phyloP scores from a whole-genome alignment of 805 yeast genomes.

The Yamadazyma ubonensis region DNA sequence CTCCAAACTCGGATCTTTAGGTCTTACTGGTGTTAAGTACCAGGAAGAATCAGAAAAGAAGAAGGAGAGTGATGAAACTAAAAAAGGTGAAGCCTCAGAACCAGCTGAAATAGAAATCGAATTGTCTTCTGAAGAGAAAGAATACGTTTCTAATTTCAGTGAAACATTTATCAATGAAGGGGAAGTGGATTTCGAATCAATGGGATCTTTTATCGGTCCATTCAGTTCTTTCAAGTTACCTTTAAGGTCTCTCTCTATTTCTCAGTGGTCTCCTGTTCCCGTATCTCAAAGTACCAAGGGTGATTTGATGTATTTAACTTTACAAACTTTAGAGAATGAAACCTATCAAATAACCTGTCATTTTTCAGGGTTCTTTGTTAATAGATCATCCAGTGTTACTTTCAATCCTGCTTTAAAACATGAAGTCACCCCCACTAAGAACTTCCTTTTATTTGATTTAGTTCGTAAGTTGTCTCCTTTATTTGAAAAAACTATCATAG shows the following conservation, averaged over 20 bases:
- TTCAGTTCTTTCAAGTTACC: conserved; percentile 43
- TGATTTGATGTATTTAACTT: conserved; percentile 72
- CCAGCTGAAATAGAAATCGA: conserved; percentile 10
- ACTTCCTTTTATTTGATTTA: conserved; percentile 59
- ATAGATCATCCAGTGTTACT: conserved; percentile 60
- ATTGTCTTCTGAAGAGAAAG: conserved; percentile 7
- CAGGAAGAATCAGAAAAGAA: conserved; percentile 13
- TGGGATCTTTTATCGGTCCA: conserved; percentile 31
- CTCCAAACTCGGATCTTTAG: conserved; percentile 45
- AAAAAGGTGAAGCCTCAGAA: conserved; percentile 14
- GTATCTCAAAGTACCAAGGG: conserved; percentile 62
- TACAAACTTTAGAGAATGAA: conserved; percentile 80
- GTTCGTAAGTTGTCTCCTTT: conserved; percentile 64
- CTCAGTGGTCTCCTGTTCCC: conserved; percentile 88
- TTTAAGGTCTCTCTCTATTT: conserved; percentile 54
- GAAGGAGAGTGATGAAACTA: conserved; percentile 18
- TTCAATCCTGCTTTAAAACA: conserved; percentile 65
- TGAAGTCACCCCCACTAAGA: conserved; percentile 30
- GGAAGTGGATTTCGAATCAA: conserved; percentile 15
- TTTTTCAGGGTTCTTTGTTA: conserved; percentile 75
- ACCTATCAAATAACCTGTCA: conserved; percentile 75
- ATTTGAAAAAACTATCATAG: conserved; percentile 51
- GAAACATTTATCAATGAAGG: neutral
- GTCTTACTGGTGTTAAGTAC: conserved; percentile 32
- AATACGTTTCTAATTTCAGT: conserved; percentile 8